phyloP scores from a whole-genome alignment of 2,329 filamentous ascomycete genomes.

The Colletotrichum somersetense region DNA sequence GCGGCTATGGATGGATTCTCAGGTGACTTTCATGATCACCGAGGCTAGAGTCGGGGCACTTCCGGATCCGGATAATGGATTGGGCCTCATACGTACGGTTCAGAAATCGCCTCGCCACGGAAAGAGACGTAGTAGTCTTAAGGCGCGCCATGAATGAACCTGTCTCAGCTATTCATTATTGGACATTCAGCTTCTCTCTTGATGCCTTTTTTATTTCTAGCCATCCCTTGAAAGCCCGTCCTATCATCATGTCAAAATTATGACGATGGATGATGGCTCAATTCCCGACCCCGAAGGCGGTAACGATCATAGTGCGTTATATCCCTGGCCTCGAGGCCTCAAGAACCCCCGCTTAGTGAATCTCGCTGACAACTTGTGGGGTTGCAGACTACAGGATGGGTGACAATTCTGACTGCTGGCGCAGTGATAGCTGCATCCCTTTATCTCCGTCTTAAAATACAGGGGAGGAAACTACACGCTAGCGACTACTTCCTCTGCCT shows the following conservation, averaged over 20 bases:
- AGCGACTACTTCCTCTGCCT: slow-evolving; percentile 37
- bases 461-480: slow-evolving; percentile 21
- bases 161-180: slow-evolving; percentile 26
- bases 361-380: slow-evolving; percentile 9
- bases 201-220: slow-evolving; percentile 17
- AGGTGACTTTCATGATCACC: slow-evolving; percentile 11
- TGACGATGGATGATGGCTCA: slow-evolving; percentile 40
- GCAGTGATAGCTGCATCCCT: slow-evolving; percentile 37
- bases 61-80: slow-evolving; percentile 39
- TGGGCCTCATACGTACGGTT: slow-evolving; percentile 18
- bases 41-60: not conserved
- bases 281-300: slow-evolving; percentile 38
- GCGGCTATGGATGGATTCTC: not conserved
- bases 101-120: slow-evolving; percentile 11
- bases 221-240: not conserved
- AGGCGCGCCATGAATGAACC: slow-evolving; percentile 18
- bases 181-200: slow-evolving; percentile 19
- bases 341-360: not conserved
- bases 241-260: not conserved
- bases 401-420: slow-evolving; percentile 31
- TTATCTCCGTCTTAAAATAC: slow-evolving; percentile 36
- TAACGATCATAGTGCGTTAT: slow-evolving; percentile 38
- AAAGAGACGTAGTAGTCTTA: slow-evolving; percentile 22
- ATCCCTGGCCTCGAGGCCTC: not conserved
- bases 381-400: slow-evolving; percentile 35